Evolutionary conservation across 140 eudicot genomes (phyloP).

Genomic region (Ambrosia hybrid): DNA sequence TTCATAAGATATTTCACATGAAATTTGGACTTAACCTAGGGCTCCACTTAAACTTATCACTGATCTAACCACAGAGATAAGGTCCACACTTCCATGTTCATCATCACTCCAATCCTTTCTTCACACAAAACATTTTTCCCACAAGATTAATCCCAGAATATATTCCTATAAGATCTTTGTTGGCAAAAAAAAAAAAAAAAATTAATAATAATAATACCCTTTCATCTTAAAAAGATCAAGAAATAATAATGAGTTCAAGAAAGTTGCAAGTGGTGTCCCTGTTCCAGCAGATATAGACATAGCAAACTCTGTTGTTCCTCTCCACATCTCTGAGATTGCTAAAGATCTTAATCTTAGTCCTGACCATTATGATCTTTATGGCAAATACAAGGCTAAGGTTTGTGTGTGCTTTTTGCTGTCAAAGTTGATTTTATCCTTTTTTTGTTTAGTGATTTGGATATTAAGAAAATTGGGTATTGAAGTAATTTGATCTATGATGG

Average conservation of each 20-base stretch:
- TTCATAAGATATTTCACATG: no score
- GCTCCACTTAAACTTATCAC: no score
- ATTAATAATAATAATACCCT: not conserved
- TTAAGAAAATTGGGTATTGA: not conserved
- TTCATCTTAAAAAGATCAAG: not conserved
- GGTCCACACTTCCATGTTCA: no score
- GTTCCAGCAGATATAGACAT: slow-evolving; percentile 95
- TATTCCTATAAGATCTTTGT: slow-evolving; percentile 4
- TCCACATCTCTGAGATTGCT: slow-evolving; percentile 78
- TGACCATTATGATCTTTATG: slow-evolving; percentile 84
- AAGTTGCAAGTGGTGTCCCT: slow-evolving; percentile 72
- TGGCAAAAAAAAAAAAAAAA: not conserved
- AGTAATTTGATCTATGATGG: not conserved
- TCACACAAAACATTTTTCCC: not conserved
- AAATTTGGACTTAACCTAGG: no score
- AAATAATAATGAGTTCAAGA: slow-evolving; percentile 41
- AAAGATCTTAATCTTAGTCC: slow-evolving; percentile 56
- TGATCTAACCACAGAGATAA: no score
- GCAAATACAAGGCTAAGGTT: slow-evolving; percentile 98
- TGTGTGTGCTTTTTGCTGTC: slow-evolving; percentile 15
- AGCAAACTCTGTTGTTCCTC: slow-evolving; percentile 84
- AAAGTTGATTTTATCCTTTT: not conserved
- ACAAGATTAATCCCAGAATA: slow-evolving; percentile 7
- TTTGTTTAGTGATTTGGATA: not conserved
- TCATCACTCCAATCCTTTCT: no score